A percentile compares a stretch with the other conserved stretches of the same genome.
These are phyloP conservation scores for Ephemerocybe angulata DNA, from an alignment of 768 basidiomycete genomes.

Conservation along the genomic window DNA sequence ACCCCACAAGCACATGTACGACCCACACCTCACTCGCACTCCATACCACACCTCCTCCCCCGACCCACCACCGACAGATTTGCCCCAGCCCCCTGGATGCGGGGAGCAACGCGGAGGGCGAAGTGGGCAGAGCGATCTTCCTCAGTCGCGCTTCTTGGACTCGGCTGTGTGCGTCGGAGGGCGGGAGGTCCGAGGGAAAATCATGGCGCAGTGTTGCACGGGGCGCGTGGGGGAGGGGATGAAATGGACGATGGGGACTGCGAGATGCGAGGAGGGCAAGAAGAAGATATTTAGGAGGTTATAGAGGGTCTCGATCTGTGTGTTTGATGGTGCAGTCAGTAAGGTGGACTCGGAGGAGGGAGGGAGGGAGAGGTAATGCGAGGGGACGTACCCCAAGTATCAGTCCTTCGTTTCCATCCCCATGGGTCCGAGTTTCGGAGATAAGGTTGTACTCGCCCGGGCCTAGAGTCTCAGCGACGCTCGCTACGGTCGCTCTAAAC, in stretches of 20 bases:
- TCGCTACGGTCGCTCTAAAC: constrained; percentile 53
- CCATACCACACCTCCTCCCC: constrained; percentile 33
- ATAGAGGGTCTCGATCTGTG: constrained; percentile 61
- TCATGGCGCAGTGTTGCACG: no score
- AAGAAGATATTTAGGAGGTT: constrained; percentile 61
- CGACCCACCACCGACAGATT: no score
- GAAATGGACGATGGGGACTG: constrained; percentile 58
- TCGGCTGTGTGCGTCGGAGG: constrained; percentile 45
- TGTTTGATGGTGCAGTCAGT: no score
- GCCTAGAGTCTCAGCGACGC: constrained; percentile 62
- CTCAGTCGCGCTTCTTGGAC: constrained; percentile 61
- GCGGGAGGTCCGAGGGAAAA: no score
- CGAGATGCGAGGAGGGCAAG: constrained; percentile 17
- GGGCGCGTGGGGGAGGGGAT: no score
- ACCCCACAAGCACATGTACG: constrained; percentile 42
- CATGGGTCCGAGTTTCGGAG: constrained; percentile 38
- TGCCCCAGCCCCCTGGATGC: no score
- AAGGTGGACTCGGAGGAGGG: no score
- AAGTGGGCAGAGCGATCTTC: constrained; percentile 44
- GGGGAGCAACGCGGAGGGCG: no score
- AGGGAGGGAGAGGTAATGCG: no score
- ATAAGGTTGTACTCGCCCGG: no score
- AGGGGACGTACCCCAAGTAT: no score
- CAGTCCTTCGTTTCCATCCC: constrained; percentile 50
- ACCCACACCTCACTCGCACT: constrained; percentile 57